Evolutionary conservation across 1,139 yeast genomes (phyloP).

Genomic region (Arxiozyma bovina): DNA sequence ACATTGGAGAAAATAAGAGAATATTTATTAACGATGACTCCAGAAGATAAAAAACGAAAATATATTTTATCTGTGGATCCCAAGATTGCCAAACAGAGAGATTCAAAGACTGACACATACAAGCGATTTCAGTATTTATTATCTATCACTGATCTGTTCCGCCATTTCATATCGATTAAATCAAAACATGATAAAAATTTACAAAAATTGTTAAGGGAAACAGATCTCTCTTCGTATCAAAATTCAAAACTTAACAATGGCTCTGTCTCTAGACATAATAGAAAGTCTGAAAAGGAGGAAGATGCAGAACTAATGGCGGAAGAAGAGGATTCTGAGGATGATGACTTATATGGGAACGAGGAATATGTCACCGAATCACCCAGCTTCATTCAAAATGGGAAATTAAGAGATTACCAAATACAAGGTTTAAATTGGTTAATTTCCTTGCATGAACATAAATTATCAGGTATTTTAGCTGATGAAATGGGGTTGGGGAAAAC

Average conservation of each 20-base stretch:
- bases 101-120: slow-evolving; percentile 51
- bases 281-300: slow-evolving; percentile 63
- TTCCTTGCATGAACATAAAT: slow-evolving; percentile 68
- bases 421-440: slow-evolving; percentile 93
- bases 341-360: slow-evolving; percentile 19
- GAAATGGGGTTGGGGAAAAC: slow-evolving; percentile 99
- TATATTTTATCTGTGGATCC: slow-evolving; percentile 48
- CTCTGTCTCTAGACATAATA: slow-evolving; percentile 35
- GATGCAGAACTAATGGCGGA: slow-evolving; percentile 57
- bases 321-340: slow-evolving; percentile 37
- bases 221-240: slow-evolving; percentile 3
- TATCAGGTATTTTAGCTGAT: slow-evolving; percentile 90
- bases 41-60: slow-evolving; percentile 37
- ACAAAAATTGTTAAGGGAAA: slow-evolving; percentile 35
- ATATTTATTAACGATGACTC: background rate
- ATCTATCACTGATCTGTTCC: slow-evolving; percentile 58
- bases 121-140: slow-evolving; percentile 57
- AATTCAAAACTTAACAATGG: slow-evolving; percentile 1
- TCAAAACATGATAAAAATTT: slow-evolving; percentile 55
- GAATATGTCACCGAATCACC: slow-evolving; percentile 45
- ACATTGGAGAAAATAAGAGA: background rate
- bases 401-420: slow-evolving; percentile 71
- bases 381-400: slow-evolving; percentile 47
- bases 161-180: slow-evolving; percentile 58
- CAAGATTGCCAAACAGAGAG: slow-evolving; percentile 47